Evolutionary conservation across 768 basidiomycete genomes (phyloP).

Genomic region (Tulasnella sp.): DNA sequence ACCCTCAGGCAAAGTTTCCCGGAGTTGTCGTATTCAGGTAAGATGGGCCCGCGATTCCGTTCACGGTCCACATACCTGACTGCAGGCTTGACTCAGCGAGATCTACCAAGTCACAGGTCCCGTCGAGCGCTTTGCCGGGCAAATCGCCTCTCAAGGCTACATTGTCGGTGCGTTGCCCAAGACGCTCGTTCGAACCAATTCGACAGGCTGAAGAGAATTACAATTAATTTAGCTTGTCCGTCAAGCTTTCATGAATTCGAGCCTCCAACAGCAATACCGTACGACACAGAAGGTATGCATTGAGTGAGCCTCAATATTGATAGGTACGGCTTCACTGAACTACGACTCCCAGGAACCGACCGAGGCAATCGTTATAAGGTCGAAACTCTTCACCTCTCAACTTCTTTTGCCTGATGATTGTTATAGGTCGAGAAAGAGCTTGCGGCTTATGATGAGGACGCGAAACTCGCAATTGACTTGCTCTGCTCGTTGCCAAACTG

Average conservation of each 20-base stretch:
- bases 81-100: conserved; percentile 57
- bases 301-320: conserved; percentile 26
- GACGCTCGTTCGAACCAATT: neutral
- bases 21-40: conserved; percentile 84
- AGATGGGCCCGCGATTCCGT: neutral
- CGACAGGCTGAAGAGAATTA: neutral
- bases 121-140: conserved; percentile 88
- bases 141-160: conserved; percentile 85
- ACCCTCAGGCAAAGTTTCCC: conserved; percentile 93
- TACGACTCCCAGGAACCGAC: conserved; percentile 63
- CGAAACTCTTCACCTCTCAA: neutral
- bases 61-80: neutral
- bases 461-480: conserved; percentile 74
- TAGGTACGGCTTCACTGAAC: neutral
- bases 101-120: conserved; percentile 98
- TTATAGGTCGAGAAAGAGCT: conserved; percentile 83
- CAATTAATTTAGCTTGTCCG: conserved; percentile 62
- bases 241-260: conserved; percentile 92
- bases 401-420: neutral
- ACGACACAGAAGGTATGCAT: conserved; percentile 74
- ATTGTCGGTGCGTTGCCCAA: conserved; percentile 64
- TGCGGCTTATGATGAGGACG: conserved; percentile 90
- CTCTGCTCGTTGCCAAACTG: conserved; percentile 75
- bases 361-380: conserved; percentile 94
- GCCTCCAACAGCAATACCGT: conserved; percentile 84